Base-by-base conservation (phyloP, 106 monocot species). In the Platanthera zijinensis region DNA sequence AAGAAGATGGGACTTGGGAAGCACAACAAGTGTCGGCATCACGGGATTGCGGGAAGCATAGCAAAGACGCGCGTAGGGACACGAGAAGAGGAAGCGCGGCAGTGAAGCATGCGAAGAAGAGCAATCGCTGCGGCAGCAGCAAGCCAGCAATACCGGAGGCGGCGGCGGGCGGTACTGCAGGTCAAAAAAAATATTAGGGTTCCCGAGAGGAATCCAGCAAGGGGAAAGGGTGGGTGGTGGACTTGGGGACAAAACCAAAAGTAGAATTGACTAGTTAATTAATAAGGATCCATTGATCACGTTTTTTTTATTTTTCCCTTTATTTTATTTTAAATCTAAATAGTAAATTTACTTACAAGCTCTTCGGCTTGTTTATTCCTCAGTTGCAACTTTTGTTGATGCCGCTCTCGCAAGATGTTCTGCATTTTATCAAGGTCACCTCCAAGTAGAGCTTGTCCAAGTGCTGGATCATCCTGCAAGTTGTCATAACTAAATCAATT, bases 321-420 rank as follows among this genome's bases (percentile, higher is more conserved):
- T 63, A 82, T 54, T 51, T 15, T 75, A 47, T 6, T 51, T 19
- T 7, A 52, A 25, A 25, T 25, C 25, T 25, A 25, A 25, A 25
- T 25, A 51, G 9, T 22, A 51, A 79, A 81, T 48, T 19, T 59
- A 9, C 90, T 87, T 79, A 97, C 96, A 78, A 94, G 86, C 73
- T 97, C 93, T 78, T 97, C 96, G 8, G 91, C 87, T 77, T 97
- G 93, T 78, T 94, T 87, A 75, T 86, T 90, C 22, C 56, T 79
- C 73, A 91, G 53, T 84, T 87, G 85, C 25, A 84, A 52, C 76
- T 83, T 93, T 77, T 89, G 89, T 64, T 85, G 85, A 81, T 93
- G 90, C 71, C 89, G 89, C 54, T 83, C 84, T 57, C 93, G 81
- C 74, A 97, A 74, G 28, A 91, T 71, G 72, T 86, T 91, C 63